Conservation (phyloP, 2,329 filamentous ascomycete genomes). For the Penicillium crustosum region DNA sequence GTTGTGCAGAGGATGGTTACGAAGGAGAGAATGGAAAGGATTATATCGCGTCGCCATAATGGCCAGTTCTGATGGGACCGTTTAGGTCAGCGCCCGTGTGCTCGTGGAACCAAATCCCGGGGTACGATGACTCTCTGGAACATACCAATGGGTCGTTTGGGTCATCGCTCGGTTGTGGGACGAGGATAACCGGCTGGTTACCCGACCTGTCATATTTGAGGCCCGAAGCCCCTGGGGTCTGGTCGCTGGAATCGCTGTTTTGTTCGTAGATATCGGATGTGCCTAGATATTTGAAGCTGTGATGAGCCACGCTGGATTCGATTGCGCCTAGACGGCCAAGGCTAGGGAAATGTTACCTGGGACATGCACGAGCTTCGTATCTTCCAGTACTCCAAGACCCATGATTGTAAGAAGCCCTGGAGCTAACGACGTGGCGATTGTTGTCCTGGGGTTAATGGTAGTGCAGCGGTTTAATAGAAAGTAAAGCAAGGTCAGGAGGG, state of each 20-base stretch:
- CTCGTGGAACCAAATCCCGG: neutral
- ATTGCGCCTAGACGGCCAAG: neutral
- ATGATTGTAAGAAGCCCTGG: conserved; percentile 40
- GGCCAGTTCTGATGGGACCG: conserved; percentile 69
- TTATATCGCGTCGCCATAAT: conserved; percentile 78
- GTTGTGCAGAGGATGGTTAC: conserved; percentile 80
- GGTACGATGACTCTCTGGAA: conserved; percentile 36
- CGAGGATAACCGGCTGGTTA: conserved; percentile 70
- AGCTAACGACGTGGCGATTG: neutral
- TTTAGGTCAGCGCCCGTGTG: neutral
- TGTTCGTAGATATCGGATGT: conserved; percentile 63
- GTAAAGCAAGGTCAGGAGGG: neutral
- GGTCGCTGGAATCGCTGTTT: conserved; percentile 42
- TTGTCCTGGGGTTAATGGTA: neutral
- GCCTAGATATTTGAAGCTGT: conserved; percentile 23
- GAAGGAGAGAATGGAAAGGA: conserved; percentile 74
- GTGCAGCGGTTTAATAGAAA: neutral
- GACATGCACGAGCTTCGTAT: conserved; percentile 65
- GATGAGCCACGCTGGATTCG: neutral
- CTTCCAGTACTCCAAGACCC: conserved; percentile 73
- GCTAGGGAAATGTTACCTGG: conserved; percentile 60
- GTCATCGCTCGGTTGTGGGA: conserved; percentile 88
- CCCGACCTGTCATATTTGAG: conserved; percentile 74
- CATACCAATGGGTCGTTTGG: conserved; percentile 79
- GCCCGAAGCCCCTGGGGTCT: conserved; percentile 38